Evolutionary conservation across 108 stramenopile genomes (phyloP), one percentile per base, ranked within the genome.

Genomic region (Cyclotella baltica): DNA sequence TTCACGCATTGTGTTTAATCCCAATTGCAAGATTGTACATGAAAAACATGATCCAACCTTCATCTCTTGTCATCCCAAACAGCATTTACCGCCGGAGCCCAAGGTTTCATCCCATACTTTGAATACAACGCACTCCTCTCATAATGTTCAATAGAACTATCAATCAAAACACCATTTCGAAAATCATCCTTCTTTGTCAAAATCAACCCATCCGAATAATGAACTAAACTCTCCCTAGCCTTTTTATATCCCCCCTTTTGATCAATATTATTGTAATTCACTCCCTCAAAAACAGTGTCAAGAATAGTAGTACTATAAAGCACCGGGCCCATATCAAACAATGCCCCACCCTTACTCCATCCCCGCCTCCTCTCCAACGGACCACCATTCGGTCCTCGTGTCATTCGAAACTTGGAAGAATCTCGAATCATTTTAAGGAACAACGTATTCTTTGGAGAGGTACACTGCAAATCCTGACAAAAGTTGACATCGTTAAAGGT

Each of bases 401-500:
- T 55, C 67, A 67, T 67, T 27, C 75, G 33, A 25, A 55, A 38
- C 19, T 67, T 40, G 19, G 75, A 67, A 20, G 30, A 47, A 23
- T 29, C 53, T 31, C 37, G 40, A 59, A 67, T 57, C 34, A 67
- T 56, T 4, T 33, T 46, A 2, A 58, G 40, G 40, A 58, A 76
- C 56, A 76, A 35, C 55, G 67, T 40, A 36, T 76, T 76, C 33
- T 64, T 52, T 27, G 40, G 66, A 34, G 75, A 58, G 4, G 75
- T 67, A 31, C 75, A 67, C 55, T 43, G 25, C 53, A 76, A 67
- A 67, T 76, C 75, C 43, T 76, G 75, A 67, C 55, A 52, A 67
- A 76, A 76, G 46, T 76, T 76, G 55, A 67, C 51, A 76, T 76
- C 75, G 58, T 67, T 47, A 48, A 52, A 51, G 13, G 75, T 76